phyloP scores from a whole-genome alignment of 257 asterid species.

The Scutellaria barbata region DNA sequence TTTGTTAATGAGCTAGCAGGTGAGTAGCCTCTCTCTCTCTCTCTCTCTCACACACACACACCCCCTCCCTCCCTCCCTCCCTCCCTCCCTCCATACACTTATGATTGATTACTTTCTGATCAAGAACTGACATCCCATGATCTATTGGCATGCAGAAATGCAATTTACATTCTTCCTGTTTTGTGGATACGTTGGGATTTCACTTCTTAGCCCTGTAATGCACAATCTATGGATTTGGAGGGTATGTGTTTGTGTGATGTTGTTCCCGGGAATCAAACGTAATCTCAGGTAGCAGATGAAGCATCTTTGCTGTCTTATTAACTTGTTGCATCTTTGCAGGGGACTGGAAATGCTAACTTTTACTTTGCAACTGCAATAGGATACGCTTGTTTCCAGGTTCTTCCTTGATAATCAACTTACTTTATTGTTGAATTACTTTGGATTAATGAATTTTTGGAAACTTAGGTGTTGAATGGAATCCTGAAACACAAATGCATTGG shows the following conservation, averaged over 20 bases:
- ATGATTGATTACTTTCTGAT: constrained; percentile 26
- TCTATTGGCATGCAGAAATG: constrained; percentile 68
- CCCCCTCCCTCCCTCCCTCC: background rate
- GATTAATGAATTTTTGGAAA: background rate
- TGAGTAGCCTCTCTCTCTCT: constrained; percentile 28
- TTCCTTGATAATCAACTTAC: constrained; percentile 18
- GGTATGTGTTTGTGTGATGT: constrained; percentile 56
- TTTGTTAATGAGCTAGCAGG: constrained; percentile 92
- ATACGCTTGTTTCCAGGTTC: constrained; percentile 94
- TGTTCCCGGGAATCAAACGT: constrained; percentile 21
- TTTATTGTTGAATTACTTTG: background rate
- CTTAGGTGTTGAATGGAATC: background rate
- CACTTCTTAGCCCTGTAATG: constrained; percentile 96
- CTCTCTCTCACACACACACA: too few species aligned
- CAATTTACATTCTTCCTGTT: constrained; percentile 86
- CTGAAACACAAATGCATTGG: background rate
- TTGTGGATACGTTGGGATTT: constrained; percentile 88
- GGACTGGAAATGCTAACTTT: constrained; percentile 98
- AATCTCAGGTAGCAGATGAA: constrained; percentile 13
- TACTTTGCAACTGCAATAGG: constrained; percentile 96
- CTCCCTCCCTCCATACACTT: background rate
- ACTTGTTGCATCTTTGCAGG: constrained; percentile 56
- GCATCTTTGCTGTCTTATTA: constrained; percentile 18
- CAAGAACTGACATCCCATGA: constrained; percentile 33
- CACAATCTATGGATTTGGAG: constrained; percentile 99